Percentiles rank a stretch among this genome's conserved stretches.
These are phyloP conservation scores for Lachancea lanzarotensis DNA, from an alignment of 805 yeast species.

Conservation along the genomic window DNA sequence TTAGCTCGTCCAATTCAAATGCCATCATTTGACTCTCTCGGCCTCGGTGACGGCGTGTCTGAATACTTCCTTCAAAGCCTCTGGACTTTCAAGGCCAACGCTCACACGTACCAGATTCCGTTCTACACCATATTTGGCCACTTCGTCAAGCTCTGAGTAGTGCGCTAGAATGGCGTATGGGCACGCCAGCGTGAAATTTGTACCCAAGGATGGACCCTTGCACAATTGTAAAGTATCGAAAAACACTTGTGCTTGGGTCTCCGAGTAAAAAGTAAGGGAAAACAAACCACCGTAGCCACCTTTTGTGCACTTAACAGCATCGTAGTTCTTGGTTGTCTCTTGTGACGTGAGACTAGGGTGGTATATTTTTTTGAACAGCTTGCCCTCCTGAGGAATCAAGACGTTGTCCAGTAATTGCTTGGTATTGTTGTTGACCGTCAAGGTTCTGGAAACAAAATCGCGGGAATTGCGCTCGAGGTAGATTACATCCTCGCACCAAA, in stretches of 20 bases:
- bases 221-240: conserved; percentile 46
- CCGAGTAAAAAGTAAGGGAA: conserved; percentile 61
- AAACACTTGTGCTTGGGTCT: conserved; percentile 59
- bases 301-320: conserved; percentile 46
- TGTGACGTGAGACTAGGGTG: conserved; percentile 56
- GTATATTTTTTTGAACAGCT: conserved; percentile 54
- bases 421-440: conserved; percentile 49
- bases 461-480: conserved; percentile 89
- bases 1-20: no score
- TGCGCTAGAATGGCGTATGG: conserved; percentile 88
- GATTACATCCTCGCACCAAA: conserved; percentile 95
- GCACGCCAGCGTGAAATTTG: conserved; percentile 75
- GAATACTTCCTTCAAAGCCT: conserved; percentile 46
- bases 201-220: conserved; percentile 89
- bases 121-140: conserved; percentile 78
- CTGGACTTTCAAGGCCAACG: conserved; percentile 74
- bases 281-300: conserved; percentile 92
- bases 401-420: conserved; percentile 47
- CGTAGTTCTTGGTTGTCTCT: conserved; percentile 58
- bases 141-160: conserved; percentile 71
- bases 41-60: conserved; percentile 44
- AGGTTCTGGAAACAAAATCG: conserved; percentile 66
- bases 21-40: not conserved
- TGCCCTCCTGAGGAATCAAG: conserved; percentile 38
- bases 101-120: conserved; percentile 70